Conservation (phyloP, 106 monocot species). For the Triglochin maritima region DNA sequence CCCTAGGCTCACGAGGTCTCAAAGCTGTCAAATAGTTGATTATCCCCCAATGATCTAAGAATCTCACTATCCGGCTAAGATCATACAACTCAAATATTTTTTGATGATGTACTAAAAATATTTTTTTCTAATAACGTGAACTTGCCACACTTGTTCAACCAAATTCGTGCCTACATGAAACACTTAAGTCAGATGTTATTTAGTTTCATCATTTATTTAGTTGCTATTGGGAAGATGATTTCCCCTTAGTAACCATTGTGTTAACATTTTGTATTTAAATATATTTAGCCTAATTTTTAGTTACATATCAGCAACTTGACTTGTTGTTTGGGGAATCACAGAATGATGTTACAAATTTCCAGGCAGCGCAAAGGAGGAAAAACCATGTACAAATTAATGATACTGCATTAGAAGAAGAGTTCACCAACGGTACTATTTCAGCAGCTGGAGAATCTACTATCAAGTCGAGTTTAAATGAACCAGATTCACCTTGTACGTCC, state of each 20-base stretch:
- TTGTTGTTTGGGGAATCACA: constrained; percentile 16
- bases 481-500: constrained; percentile 22
- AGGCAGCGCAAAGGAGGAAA: constrained; percentile 26
- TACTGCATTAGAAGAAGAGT: constrained; percentile 21
- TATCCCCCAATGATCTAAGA: constrained; percentile 94
- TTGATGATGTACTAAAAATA: not conserved
- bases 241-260: not conserved
- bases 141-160: too few relatives aligned
- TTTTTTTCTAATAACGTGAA: not conserved
- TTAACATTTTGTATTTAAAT: not conserved
- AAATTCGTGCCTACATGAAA: too few relatives aligned
- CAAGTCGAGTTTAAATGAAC: constrained; percentile 27
- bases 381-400: constrained; percentile 28
- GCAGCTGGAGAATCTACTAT: constrained; percentile 10
- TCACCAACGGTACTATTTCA: constrained; percentile 8
- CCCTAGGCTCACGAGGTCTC: constrained; percentile 34
- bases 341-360: constrained; percentile 20
- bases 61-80: constrained; percentile 80
- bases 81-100: constrained; percentile 78
- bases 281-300: not conserved
- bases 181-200: too few relatives aligned
- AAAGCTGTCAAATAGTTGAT: constrained; percentile 70
- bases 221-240: not conserved
- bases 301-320: not conserved
- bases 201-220: too few relatives aligned